Evolutionary conservation across 2,329 filamentous ascomycete species (phyloP).

Genomic region (Triangularia setosa): DNA sequence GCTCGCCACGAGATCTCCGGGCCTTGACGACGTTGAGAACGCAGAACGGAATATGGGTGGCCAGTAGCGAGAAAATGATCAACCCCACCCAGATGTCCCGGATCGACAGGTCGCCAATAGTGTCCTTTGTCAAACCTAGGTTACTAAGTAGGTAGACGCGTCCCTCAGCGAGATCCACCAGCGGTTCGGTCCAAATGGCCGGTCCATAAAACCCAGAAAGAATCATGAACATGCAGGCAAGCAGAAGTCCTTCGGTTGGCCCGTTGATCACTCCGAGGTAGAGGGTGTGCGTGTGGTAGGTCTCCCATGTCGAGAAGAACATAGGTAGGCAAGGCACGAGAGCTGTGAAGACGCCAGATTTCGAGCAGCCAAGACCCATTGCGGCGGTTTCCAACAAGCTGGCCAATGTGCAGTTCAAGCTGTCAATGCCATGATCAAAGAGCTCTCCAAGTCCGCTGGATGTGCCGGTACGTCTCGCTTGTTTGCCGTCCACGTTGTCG

Average conservation of each 20-base stretch:
- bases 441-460: constrained; percentile 93
- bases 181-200: constrained; percentile 74
- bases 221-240: constrained; percentile 83
- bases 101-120: constrained; percentile 70
- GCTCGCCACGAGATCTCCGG: constrained; percentile 65
- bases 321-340: constrained; percentile 89
- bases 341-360: constrained; percentile 84
- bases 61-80: constrained; percentile 61
- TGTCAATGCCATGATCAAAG: constrained; percentile 98
- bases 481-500: constrained; percentile 98
- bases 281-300: constrained; percentile 95
- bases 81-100: constrained; percentile 83
- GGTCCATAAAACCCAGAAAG: constrained; percentile 85
- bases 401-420: constrained; percentile 91
- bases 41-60: constrained; percentile 82
- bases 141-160: constrained; percentile 33
- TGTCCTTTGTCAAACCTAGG: constrained; percentile 40
- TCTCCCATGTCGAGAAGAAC: constrained; percentile 99
- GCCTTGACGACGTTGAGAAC: constrained; percentile 80
- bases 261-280: constrained; percentile 97
- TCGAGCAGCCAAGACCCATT: constrained; percentile 83
- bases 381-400: constrained; percentile 88
- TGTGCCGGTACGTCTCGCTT: constrained; percentile 89
- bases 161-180: constrained; percentile 65
- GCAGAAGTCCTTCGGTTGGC: constrained; percentile 88